Evolutionary conservation across 495 filamentous ascomycete species (phyloP), one percentile per base, ranked within the genome.

Genomic region (Xylaria longipes): DNA sequence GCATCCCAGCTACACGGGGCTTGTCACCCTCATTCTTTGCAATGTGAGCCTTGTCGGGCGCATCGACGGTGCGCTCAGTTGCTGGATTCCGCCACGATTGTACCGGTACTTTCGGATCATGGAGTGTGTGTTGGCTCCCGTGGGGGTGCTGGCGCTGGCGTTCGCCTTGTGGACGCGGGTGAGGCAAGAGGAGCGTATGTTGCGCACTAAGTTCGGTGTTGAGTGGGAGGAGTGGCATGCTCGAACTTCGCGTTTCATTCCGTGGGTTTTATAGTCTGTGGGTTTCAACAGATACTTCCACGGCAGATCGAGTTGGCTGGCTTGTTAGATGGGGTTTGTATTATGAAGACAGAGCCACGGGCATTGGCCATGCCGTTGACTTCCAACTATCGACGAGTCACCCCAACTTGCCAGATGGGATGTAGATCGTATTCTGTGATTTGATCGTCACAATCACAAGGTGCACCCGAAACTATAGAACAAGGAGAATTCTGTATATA

Each of bases 1-100:
- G 68, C 83, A 88, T 71, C 84, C 85, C 4, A 85, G 84, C 56
- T 88, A 87, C 43, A 80, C 81, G 3, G 82, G 81, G 0, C 37
- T 80, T 4, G 20, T 72, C 15, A 31, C 73, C 3, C 31, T 80
- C 7, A 35, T 60, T 3, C 33, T 39, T 35, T 60, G 57, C 57
- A 60, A 60, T 22, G 3, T 22, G 57, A 37, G 33, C 11, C 57
- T 60, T 5, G 2, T 60, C 17, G 57, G 17, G 2, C 57, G 57
- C 57, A 20, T 75, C 20, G 25, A 62, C 1, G 71, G 71, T 27
- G 71, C 71, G 27, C n/a, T 81, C 57, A 72, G 80, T 15, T 82
- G 83, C 72, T 83, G 81, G 76, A 76, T 74, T 1, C 69, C 77
- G 29, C 69, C 77, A 25, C 60, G 63, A 17, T 83, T 80, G 60